Evolutionary conservation across 345 rosid genomes (phyloP), one percentile per base, ranked within the genome.

Genomic region (Microcos paniculata): DNA sequence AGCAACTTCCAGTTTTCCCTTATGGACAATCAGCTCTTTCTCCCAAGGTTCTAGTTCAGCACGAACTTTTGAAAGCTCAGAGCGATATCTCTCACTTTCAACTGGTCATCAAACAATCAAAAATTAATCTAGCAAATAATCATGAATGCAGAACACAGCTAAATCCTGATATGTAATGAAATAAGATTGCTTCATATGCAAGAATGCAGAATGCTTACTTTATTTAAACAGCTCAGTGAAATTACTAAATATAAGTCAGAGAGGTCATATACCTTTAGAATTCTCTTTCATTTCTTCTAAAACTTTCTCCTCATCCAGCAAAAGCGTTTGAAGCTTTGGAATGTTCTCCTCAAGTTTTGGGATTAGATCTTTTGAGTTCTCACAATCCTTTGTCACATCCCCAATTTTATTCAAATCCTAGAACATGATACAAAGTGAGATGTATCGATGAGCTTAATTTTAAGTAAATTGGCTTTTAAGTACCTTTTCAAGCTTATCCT

Each of bases 41-140:
- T 96, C 98, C 98, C 99, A 96, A 40, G 99, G 99, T 83, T 96
- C 94, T 80, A 96, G 73, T 73, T 96, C 93, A 65, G 92, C 85
- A 19, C 99, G 97, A 73, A 96, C 87, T 58, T 82, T 90, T 35
- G 80, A 85, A 77, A 96, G 97, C 85, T 96, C 90, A 72, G 92
- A 83, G 80, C 90, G 91, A 78, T 87, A 83, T 80, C 68, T 84
- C 88, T 96, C 98, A 72, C 96, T 86, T 86, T 96, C 97, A 86
- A 80, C 98, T 96, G 91, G 55, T 77, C 65, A 74, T 59, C 71
- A 58, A 71, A 76, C 62, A 81, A 80, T 45, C 19, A 71, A 74
- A 66, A 79, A 69, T 46, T 45, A 57, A 62, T 62, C 19, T 11
- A 4, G 6, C 53, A 61, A 59, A 73, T 19, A 5, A 59, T 28